Evolutionary conservation across 345 rosid genomes (phyloP).

Genomic region (Raphanus sativus): DNA sequence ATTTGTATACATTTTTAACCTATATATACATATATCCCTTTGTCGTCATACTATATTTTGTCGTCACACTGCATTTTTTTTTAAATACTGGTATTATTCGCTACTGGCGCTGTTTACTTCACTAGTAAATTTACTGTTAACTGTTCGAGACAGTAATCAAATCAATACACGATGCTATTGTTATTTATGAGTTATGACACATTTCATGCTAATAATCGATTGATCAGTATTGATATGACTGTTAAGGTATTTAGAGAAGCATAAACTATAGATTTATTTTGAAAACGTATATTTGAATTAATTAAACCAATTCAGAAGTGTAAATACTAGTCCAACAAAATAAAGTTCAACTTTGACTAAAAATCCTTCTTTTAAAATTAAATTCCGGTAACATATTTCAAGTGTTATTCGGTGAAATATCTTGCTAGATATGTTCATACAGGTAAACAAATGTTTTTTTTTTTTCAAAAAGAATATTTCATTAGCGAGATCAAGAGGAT

Average conservation of each 20-base stretch:
- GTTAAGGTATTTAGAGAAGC: background rate
- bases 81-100: background rate
- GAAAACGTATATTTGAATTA: background rate
- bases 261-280: background rate
- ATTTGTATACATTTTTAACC: background rate
- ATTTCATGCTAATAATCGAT: background rate
- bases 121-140: background rate
- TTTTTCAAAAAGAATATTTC: background rate
- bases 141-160: slow-evolving; percentile 13
- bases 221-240: slow-evolving; percentile 8
- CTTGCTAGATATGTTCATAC: background rate
- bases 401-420: background rate
- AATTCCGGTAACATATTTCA: background rate
- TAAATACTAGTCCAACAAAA: background rate
- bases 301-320: background rate
- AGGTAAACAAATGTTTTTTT: background rate
- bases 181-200: background rate
- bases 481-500: background rate
- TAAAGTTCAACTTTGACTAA: background rate
- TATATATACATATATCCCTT: background rate
- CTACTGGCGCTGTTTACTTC: background rate
- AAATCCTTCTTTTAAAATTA: background rate
- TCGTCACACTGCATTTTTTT: background rate
- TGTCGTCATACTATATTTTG: background rate
- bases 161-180: slow-evolving; percentile 18